Evolutionary conservation across 345 rosid species (phyloP).

Genomic region (Schrenkiella parvula): DNA sequence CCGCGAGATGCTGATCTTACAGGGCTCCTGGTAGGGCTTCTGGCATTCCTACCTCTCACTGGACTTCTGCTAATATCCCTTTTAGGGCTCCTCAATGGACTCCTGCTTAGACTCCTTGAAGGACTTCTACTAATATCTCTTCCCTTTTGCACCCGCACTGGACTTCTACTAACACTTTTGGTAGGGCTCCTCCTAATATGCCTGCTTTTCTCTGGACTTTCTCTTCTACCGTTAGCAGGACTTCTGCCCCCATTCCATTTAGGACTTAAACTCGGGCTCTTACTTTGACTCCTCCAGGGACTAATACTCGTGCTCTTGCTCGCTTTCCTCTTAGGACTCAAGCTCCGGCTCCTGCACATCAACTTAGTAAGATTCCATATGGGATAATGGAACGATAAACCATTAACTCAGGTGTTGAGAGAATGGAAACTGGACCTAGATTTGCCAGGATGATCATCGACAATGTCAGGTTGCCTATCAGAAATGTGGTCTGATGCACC

Average conservation of each 20-base stretch:
- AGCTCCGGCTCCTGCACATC: constrained; percentile 88
- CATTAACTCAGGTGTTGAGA: constrained; percentile 41
- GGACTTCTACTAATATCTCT: constrained; percentile 45
- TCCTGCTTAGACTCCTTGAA: constrained; percentile 40
- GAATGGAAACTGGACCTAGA: constrained; percentile 68
- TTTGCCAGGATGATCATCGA: constrained; percentile 77
- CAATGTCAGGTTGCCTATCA: constrained; percentile 75
- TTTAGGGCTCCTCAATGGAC: constrained; percentile 43
- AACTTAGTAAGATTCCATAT: constrained; percentile 48
- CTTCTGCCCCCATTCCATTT: constrained; percentile 39
- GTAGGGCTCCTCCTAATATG: constrained; percentile 36
- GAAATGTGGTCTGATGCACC: constrained; percentile 52
- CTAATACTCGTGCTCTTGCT: constrained; percentile 85
- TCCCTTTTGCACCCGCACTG: constrained; percentile 28
- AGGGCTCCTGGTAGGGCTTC: constrained; percentile 54
- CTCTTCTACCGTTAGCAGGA: constrained; percentile 39
- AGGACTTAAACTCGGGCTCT: constrained; percentile 64
- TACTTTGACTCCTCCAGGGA: constrained; percentile 64
- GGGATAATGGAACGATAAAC: constrained; percentile 42
- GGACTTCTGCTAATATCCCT: constrained; percentile 49
- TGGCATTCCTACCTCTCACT: constrained; percentile 39
- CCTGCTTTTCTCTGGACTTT: constrained; percentile 35
- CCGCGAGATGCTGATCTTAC: constrained; percentile 26
- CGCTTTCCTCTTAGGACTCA: constrained; percentile 72
- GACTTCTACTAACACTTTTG: constrained; percentile 45